Conservation (phyloP, 495 filamentous ascomycete genomes). For the Ascodesmis nigricans region DNA sequence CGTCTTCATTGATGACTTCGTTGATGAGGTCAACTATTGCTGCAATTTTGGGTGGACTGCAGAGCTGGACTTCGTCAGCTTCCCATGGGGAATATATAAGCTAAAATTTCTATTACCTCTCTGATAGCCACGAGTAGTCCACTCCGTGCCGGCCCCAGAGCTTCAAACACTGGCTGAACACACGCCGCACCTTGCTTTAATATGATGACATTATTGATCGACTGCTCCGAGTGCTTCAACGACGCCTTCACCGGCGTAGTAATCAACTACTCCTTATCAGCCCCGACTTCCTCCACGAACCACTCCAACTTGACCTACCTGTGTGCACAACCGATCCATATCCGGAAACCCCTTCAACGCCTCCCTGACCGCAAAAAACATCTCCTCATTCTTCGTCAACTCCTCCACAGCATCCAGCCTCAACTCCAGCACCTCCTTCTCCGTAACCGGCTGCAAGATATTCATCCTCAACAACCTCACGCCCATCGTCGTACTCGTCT, state of each 20-base stretch:
- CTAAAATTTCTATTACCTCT: slow-evolving; percentile 25
- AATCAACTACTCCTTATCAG: slow-evolving; percentile 34
- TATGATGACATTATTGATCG: slow-evolving; percentile 67
- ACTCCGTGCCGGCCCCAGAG: slow-evolving; percentile 41
- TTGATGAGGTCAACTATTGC: slow-evolving; percentile 42
- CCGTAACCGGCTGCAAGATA: slow-evolving; percentile 75
- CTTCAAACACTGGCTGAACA: slow-evolving; percentile 44
- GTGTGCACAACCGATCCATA: slow-evolving; percentile 42
- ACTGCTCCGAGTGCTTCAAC: slow-evolving; percentile 48
- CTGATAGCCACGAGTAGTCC: slow-evolving; percentile 42
- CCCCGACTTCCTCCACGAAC: slow-evolving; percentile 5
- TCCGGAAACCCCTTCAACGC: slow-evolving; percentile 55
- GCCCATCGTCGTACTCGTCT: slow-evolving; percentile 75
- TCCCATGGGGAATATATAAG: neutral
- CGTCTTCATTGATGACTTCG: slow-evolving; percentile 57
- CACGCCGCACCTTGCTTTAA: slow-evolving; percentile 59
- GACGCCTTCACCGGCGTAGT: slow-evolving; percentile 41
- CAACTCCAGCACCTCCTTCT: slow-evolving; percentile 29
- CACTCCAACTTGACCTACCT: slow-evolving; percentile 23
- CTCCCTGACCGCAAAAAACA: slow-evolving; percentile 59
- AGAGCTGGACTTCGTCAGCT: slow-evolving; percentile 29
- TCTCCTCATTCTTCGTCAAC: slow-evolving; percentile 59
- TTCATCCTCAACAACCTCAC: slow-evolving; percentile 56
- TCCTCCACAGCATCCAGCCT: slow-evolving; percentile 74
- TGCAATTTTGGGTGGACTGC: slow-evolving; percentile 35